These are phyloP conservation scores for Umbelopsis sp. DNA, from an alignment of 192 early-diverging fungal species.

Conservation along the genomic window DNA sequence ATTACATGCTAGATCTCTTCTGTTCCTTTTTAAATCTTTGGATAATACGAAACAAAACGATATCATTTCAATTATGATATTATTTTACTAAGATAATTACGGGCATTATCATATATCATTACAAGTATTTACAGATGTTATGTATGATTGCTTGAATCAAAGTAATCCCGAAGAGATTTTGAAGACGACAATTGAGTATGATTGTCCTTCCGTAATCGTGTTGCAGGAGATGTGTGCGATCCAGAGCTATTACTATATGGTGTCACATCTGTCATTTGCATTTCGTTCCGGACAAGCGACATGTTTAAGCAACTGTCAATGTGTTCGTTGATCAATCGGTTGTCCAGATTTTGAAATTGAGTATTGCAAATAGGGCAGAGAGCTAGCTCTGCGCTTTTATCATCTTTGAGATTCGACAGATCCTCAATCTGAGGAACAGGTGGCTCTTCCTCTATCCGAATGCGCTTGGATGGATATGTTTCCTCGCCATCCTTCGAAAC, in stretches of 20 bases:
- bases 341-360: not conserved
- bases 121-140: not conserved
- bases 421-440: too few relatives aligned
- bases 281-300: not conserved
- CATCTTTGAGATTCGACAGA: not conserved
- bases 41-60: not conserved
- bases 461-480: not conserved
- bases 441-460: too few relatives aligned
- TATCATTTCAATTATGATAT: not conserved
- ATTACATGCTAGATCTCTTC: not conserved
- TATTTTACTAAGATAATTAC: not conserved
- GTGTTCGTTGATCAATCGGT: not conserved
- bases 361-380: conserved; percentile 3
- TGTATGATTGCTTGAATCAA: not conserved
- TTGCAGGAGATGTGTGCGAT: not conserved
- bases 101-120: not conserved
- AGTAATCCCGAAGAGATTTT: conserved; percentile 2
- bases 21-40: not conserved
- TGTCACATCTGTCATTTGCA: not conserved
- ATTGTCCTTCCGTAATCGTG: not conserved
- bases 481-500: not conserved
- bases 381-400: not conserved
- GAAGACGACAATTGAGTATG: not conserved
- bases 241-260: too few relatives aligned
- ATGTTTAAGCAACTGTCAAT: conserved; percentile 9